Percentiles rank a stretch among this genome's conserved stretches.
phyloP scores from a whole-genome alignment of 2,329 filamentous ascomycete genomes.

The Talaromyces sp. region DNA sequence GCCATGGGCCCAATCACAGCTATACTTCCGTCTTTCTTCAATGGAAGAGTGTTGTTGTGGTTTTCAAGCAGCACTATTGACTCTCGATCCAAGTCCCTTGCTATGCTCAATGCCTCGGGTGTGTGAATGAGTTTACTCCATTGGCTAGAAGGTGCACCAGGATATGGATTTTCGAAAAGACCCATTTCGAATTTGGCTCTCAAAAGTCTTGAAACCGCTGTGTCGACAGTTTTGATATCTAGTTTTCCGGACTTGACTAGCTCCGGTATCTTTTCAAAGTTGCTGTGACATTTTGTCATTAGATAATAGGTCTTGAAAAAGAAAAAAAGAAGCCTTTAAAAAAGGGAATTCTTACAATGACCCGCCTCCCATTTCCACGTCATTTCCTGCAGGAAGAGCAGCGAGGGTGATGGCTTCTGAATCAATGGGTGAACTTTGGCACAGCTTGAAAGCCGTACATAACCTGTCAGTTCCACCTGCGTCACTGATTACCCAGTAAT shows the following conservation, averaged over 20 bases:
- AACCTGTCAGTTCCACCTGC: conserved; percentile 68
- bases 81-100: conserved; percentile 61
- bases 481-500: conserved; percentile 63
- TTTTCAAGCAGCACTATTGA: conserved; percentile 60
- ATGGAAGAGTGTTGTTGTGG: conserved; percentile 49
- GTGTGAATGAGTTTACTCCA: conserved; percentile 60
- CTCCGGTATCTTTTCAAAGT: conserved; percentile 62
- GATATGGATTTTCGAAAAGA: conserved; percentile 67
- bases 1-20: conserved; percentile 74
- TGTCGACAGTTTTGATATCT: conserved; percentile 56
- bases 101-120: conserved; percentile 53
- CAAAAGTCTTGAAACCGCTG: conserved; percentile 61
- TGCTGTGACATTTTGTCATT: conserved; percentile 32
- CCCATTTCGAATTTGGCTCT: conserved; percentile 66
- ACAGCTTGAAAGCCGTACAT: conserved; percentile 61
- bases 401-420: conserved; percentile 61
- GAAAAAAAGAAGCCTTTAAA: background rate
- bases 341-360: conserved; percentile 46
- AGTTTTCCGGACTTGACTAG: conserved; percentile 60
- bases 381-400: conserved; percentile 63
- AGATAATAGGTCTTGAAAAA: background rate
- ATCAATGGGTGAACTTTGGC: conserved; percentile 56
- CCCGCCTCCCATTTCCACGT: conserved; percentile 72
- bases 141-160: conserved; percentile 52
- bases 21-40: conserved; percentile 62